Evolutionary conservation across 2,329 filamentous ascomycete genomes (phyloP).

Genomic region (Ophiocordyceps camponoti-floridani): DNA sequence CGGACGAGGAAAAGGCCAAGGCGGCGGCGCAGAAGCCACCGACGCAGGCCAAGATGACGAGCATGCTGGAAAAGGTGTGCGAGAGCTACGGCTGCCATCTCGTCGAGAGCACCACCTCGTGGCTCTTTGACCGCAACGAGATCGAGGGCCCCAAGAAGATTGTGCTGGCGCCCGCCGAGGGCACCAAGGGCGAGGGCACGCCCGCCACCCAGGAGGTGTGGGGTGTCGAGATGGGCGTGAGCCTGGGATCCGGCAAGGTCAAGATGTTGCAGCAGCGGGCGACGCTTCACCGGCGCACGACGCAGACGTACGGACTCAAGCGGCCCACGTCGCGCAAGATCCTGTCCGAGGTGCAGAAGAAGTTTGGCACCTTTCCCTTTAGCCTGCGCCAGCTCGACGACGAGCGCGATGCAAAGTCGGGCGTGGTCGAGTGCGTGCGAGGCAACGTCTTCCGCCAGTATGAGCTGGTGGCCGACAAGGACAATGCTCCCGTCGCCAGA

Average conservation of each 20-base stretch:
- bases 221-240: constrained; percentile 93
- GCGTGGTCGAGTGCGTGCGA: constrained; percentile 90
- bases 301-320: constrained; percentile 84
- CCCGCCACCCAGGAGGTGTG: constrained; percentile 87
- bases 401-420: constrained; percentile 87
- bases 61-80: constrained; percentile 76
- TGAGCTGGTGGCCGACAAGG: constrained; percentile 89
- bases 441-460: constrained; percentile 88
- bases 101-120: constrained; percentile 95
- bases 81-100: constrained; percentile 83
- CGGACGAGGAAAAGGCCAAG: constrained; percentile 92
- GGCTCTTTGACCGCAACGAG: constrained; percentile 91
- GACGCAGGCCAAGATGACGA: constrained; percentile 73
- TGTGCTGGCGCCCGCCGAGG: constrained; percentile 71
- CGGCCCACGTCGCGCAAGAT: constrained; percentile 83
- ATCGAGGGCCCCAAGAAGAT: constrained; percentile 98
- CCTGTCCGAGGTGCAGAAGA: constrained; percentile 88
- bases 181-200: constrained; percentile 75
- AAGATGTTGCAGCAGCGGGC: constrained; percentile 78
- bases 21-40: constrained; percentile 66
- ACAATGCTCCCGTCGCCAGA: constrained; percentile 66
- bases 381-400: constrained; percentile 92
- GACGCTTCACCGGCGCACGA: constrained; percentile 85
- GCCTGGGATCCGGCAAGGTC: constrained; percentile 80
- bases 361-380: constrained; percentile 96